phyloP scores from a whole-genome alignment of 768 basidiomycete genomes.

The Tricholoma furcatifolium region DNA sequence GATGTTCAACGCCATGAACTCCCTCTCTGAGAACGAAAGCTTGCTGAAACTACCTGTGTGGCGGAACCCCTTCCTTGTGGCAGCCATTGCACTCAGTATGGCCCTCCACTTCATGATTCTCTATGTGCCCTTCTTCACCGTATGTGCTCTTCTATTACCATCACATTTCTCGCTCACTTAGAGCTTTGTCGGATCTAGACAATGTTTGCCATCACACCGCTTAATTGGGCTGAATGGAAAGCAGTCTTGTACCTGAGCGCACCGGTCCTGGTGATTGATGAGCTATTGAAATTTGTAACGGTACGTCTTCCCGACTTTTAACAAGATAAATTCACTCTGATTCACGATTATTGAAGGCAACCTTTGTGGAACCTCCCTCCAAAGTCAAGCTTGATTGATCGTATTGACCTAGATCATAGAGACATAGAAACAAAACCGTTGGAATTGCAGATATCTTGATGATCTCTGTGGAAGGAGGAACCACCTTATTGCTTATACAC shows the following conservation, averaged over 20 bases:
- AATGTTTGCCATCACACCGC: slow-evolving; percentile 87
- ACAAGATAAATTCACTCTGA: not conserved
- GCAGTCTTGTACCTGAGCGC: slow-evolving; percentile 86
- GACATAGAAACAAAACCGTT: not conserved
- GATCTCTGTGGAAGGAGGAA: too few relatives aligned
- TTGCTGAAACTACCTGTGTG: slow-evolving; percentile 86
- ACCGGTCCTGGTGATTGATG: slow-evolving; percentile 89
- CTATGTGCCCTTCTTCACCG: slow-evolving; percentile 96
- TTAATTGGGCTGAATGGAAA: slow-evolving; percentile 95
- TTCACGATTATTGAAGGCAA: slow-evolving; percentile 35
- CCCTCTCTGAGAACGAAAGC: slow-evolving; percentile 95
- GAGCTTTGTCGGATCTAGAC: slow-evolving; percentile 39
- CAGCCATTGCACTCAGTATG: slow-evolving; percentile 89
- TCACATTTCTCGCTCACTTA: not conserved
- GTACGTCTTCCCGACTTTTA: slow-evolving; percentile 40
- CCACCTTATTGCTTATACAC: too few relatives aligned
- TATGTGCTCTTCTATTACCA: slow-evolving; percentile 34
- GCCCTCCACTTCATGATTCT: slow-evolving; percentile 90
- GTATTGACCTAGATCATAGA: slow-evolving; percentile 15
- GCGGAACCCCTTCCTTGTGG: slow-evolving; percentile 93
- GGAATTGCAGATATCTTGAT: too few relatives aligned
- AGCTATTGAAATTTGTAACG: slow-evolving; percentile 81
- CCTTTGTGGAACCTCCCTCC: slow-evolving; percentile 55
- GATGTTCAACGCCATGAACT: slow-evolving; percentile 99
- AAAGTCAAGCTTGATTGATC: slow-evolving; percentile 48